Base-by-base conservation (phyloP, 352 stramenopile species). In the Globisporangium nunn region DNA sequence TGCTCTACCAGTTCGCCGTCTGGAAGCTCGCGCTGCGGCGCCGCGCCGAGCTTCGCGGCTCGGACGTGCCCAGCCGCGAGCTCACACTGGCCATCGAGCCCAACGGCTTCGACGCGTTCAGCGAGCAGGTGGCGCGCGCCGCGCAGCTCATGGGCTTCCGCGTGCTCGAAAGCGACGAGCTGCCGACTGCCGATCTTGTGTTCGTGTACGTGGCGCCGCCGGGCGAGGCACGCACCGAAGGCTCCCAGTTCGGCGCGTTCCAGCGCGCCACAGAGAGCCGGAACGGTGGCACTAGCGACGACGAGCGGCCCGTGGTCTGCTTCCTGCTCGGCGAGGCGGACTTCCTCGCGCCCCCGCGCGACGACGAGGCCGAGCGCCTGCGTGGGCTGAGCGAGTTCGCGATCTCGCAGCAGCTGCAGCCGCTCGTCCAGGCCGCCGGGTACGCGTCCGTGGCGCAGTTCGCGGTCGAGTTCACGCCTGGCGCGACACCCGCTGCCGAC, bases 341-440 rank as follows among this genome's bases (percentile, higher is more conserved):
- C n/a, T 91, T 91, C 54, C 66, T 94, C 8, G 57, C 68, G 33
- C 65, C 67, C 2, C 70, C 75, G 0, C 61, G 61, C 18, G 74
- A 67, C 28, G 71, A 77, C 29, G 84, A 91, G 47, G 61, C 68
- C 3, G 81, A 90, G 56, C 63, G 72, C 1, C 33, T 81, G 46
- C 69, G 84, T 30, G 80, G 81, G 15, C 65, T 94, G 7, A 90
- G 80, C 54, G 81, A 81, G 52, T 90, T 94, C 60, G 84, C 81
- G 28, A 87, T 92, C 54, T 87, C 81, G 6, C 84, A 91, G 53
- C 66, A 85, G 39, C 70, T 94, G 14, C 66, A 69, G 18, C 80
- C 71, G 28, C 57, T 78, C 56, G 68, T 85, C 12, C 54, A 72
- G 29, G 55, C 64, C 1, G 77, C 69, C 2, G 50, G 64, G 28